Base-by-base conservation (phyloP, 2,329 filamentous ascomycete genomes). In the Dichotomopilus funicola region DNA sequence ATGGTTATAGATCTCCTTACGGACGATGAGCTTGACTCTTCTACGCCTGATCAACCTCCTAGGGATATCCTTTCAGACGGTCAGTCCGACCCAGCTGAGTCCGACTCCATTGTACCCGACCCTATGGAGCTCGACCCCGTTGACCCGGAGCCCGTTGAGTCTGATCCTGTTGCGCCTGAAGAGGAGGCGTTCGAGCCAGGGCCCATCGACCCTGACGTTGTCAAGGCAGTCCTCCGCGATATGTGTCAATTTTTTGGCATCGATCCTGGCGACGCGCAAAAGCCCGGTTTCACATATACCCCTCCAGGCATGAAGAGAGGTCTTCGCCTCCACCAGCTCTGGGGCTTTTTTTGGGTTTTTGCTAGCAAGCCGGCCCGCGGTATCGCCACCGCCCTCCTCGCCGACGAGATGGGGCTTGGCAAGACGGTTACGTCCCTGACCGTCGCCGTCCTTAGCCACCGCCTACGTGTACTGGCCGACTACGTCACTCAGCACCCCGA, bases 391-490 rank as follows among this genome's bases (percentile, higher is more conserved):
- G 49, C 49, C 41, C 49, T 52, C 42, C 42, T 52, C 42, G 42
- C 50, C 35, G 50, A 52, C 36, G 42, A 52, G 43, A 52, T 47
- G 37, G 43, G 42, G 27, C 47, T 44, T 12, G 49, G 36, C 8
- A 53, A 44, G 13, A 48, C 45, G 19, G 47, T 36, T n/a, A 44
- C 10, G 35, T 50, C 51, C 19, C 52, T 54, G 46, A 47, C 50
- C 50, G 42, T 52, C 50, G 50, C 50, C 42, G 50, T 46, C 50
- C 10, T 52, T 40, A 52, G 50, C 35, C 50, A 46, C 43, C 42
- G 43, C 42, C 50, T 52, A 43, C 50, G 35, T 43, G 34, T 11
- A 36, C 50, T 40, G 34, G 42, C 42, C 42, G 42, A 52, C 46
- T 27, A 52, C 42, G 50, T 52, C 34, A 40, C 41, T 27, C 42